Evolutionary conservation across 805 yeast genomes (phyloP).

Genomic region (Starmerella geochares): DNA sequence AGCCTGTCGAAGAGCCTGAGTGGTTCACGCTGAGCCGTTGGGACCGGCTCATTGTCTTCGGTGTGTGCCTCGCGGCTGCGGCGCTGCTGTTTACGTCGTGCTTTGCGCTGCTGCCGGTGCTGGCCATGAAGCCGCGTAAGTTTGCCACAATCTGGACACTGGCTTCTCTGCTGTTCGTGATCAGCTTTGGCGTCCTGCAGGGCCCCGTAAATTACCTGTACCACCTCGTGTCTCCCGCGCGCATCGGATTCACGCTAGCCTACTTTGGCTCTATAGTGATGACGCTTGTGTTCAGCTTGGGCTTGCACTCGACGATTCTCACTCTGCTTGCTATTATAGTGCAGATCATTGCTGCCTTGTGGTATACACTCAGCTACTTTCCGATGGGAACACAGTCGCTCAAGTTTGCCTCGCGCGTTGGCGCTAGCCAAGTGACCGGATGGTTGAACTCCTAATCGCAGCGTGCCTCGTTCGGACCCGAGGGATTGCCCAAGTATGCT

Average conservation of each 20-base stretch:
- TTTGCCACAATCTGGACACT: constrained; percentile 80
- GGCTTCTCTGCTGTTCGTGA: constrained; percentile 76
- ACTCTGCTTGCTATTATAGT: constrained; percentile 65
- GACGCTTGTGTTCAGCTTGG: constrained; percentile 69
- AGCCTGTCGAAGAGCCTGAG: constrained; percentile 32
- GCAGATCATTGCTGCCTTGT: constrained; percentile 77
- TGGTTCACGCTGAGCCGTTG: constrained; percentile 48
- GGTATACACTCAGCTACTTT: constrained; percentile 85
- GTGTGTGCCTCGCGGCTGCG: constrained; percentile 65
- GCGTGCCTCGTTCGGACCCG: no score
- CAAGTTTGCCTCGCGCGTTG: constrained; percentile 46
- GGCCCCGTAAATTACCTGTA: constrained; percentile 75
- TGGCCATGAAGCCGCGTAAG: constrained; percentile 81
- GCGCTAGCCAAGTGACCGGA: constrained; percentile 42
- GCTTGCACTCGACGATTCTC: constrained; percentile 58
- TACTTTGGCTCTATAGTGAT: constrained; percentile 70
- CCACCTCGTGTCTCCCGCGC: constrained; percentile 63
- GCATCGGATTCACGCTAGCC: constrained; percentile 69
- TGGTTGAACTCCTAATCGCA: constrained; percentile 35
- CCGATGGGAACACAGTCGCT: constrained; percentile 86
- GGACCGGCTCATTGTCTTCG: constrained; percentile 70
- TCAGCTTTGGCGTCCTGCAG: constrained; percentile 83
- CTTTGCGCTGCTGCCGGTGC: constrained; percentile 74
- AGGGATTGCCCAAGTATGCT: no score
- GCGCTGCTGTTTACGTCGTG: constrained; percentile 73